A percentile compares a stretch with the other conserved stretches of the same genome.
Evolutionary conservation across 768 basidiomycete species (phyloP).

Genomic region (Tylopilus subfusipes): DNA sequence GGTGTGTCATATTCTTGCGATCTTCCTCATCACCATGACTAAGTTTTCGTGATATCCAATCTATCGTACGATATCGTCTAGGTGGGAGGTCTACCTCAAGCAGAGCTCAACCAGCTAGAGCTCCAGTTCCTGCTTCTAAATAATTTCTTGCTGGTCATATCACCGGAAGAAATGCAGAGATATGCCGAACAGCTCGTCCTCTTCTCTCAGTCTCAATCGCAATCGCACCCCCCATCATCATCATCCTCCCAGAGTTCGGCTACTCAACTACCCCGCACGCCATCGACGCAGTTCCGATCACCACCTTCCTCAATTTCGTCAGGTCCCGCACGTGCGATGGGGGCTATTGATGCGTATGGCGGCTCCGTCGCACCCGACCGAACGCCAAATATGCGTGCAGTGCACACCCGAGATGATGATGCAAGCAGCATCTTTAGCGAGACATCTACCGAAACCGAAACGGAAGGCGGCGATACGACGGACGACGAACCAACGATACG

Average conservation of each 20-base stretch:
- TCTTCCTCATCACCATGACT: neutral
- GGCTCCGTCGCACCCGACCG: constrained; percentile 37
- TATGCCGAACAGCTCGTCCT: constrained; percentile 88
- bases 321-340: constrained; percentile 48
- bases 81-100: constrained; percentile 93
- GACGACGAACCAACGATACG: constrained; percentile 85
- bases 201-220: constrained; percentile 53
- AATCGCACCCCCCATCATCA: constrained; percentile 24
- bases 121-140: constrained; percentile 96
- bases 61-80: constrained; percentile 28
- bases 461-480: constrained; percentile 57
- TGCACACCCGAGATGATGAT: constrained; percentile 28
- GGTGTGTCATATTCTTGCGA: constrained; percentile 44
- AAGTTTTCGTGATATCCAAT: neutral
- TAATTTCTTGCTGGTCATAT: constrained; percentile 88
- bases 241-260: constrained; percentile 21
- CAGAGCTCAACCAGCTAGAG: constrained; percentile 94
- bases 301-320: constrained; percentile 16
- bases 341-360: constrained; percentile 52
- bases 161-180: constrained; percentile 86
- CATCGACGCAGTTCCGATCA: constrained; percentile 20
- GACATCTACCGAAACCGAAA: constrained; percentile 46
- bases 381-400: constrained; percentile 25
- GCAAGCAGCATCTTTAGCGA: constrained; percentile 36
- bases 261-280: constrained; percentile 18